Base-by-base conservation (phyloP, 106 monocot species). In the Dioscorea dumetorum region DNA sequence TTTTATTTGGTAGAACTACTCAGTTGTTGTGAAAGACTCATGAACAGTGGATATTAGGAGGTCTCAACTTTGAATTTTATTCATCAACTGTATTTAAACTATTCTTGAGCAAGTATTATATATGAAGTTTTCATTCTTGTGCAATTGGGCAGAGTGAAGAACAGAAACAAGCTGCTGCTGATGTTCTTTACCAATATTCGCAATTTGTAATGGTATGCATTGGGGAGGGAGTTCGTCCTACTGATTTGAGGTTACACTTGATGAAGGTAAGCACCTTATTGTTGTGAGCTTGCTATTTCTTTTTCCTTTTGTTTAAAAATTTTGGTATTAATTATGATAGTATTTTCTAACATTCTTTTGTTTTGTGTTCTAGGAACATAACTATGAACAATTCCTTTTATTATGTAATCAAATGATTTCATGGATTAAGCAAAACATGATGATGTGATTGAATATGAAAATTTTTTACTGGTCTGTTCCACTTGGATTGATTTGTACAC, bases 181-280 rank as follows among this genome's bases (percentile, higher is more conserved):
- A 99, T 85, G 97, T 92, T 49, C 76, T 99, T 7, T 87, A 72
- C 41, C 84, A 90, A 33, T 99, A 99, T 60, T 92, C 97, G n/a
- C 84, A 78, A 66, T 99, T 99, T 81, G 87, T 72, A 22, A 92
- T 90, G 97, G 97, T 85, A 8, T 99, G 97, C 70, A 83, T 99
- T 20, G 97, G 97, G 11, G 82, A 92, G 79, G 87, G 80, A 24
- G 92, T 93, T 41, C 86, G 87, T 8, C 97, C 97, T 12, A 83
- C 70, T 65, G 97, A 99, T 70, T 78, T 99, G 59, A 87, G 92
- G 79, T 63, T 99, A 68, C 92, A 90, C 71, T 79, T 93, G 62
- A 99, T 99, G 92, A 92, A 99, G 89, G 97, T 91, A 73, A 48
- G 63, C 20, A 9, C 64, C 48, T 70, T 49, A 62, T 16, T 48